A percentile compares a stretch with the other conserved stretches of the same genome.
These are phyloP conservation scores for Cordyceps sp. DNA, from an alignment of 2,329 filamentous ascomycete genomes.

Conservation along the genomic window DNA sequence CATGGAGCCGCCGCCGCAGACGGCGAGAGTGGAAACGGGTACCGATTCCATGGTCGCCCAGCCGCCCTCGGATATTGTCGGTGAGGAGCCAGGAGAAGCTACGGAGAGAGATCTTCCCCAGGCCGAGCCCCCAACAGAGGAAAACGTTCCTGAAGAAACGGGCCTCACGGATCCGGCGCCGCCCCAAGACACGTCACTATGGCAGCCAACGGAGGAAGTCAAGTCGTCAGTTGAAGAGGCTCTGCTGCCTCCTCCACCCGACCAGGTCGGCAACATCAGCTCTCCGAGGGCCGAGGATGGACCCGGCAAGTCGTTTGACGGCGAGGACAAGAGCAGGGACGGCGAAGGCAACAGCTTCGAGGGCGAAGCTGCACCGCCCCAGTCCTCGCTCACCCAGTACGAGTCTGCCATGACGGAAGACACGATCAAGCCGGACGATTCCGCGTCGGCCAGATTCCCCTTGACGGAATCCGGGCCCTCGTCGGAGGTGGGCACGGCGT, in stretches of 20 bases:
- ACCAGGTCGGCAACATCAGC: conserved; percentile 23
- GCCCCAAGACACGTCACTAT: no score
- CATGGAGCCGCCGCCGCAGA: no score
- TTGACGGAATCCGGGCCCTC: conserved; percentile 12
- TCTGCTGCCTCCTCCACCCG: conserved; percentile 18
- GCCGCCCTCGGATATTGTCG: conserved; percentile 14
- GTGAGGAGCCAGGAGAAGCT: conserved; percentile 11
- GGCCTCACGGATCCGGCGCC: not conserved
- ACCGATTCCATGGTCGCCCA: conserved; percentile 11
- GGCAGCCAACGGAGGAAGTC: not conserved
- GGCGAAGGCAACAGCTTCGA: conserved; percentile 7
- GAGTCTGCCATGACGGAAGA: conserved; percentile 20
- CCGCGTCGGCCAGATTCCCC: conserved; percentile 15
- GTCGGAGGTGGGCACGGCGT: conserved; percentile 10
- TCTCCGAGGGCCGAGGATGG: conserved; percentile 15
- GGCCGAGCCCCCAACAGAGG: not conserved
- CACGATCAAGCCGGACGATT: conserved; percentile 20
- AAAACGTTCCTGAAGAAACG: not conserved
- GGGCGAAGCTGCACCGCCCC: conserved; percentile 6
- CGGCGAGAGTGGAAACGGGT: conserved; percentile 2
- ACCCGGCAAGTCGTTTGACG: conserved; percentile 8
- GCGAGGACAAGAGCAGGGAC: conserved; percentile 10
- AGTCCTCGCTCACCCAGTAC: conserved; percentile 9
- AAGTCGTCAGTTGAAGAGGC: conserved; percentile 5
- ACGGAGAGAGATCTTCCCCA: conserved; percentile 11